Percentiles rank a stretch among this genome's conserved stretches.
Conservation (phyloP, 441 rosid genomes). For the Erodium moschatum region DNA sequence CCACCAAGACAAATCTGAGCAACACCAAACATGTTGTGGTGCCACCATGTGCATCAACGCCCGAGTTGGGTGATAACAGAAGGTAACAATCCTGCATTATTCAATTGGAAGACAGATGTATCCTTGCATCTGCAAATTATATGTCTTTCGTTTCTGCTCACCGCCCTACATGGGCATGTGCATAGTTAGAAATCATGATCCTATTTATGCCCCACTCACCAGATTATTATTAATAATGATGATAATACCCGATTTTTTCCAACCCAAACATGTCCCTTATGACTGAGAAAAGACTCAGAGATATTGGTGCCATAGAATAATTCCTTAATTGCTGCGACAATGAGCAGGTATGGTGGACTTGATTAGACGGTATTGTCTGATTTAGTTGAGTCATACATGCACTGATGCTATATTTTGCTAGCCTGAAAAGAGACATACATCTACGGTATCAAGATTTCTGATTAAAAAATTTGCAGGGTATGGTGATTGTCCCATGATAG, state of each 20-base stretch:
- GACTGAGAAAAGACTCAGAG: slow-evolving; percentile 3
- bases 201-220: slow-evolving; percentile 4
- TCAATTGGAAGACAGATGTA: slow-evolving; percentile 1
- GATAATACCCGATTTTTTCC: background rate
- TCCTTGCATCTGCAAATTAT: no score
- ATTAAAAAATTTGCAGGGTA: background rate
- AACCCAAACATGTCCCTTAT: background rate
- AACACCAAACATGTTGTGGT: slow-evolving; percentile 7
- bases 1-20: slow-evolving; percentile 4
- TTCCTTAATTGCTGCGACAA: no score
- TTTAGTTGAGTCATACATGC: slow-evolving; percentile 6
- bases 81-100: slow-evolving; percentile 11
- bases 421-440: background rate
- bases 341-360: slow-evolving; percentile 1
- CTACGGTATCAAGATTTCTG: slow-evolving; percentile 4
- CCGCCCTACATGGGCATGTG: slow-evolving; percentile 10
- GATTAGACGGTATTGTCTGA: slow-evolving; percentile 5
- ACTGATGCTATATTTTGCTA: background rate
- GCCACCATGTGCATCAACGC: slow-evolving; percentile 11
- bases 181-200: background rate
- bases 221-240: background rate
- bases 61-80: background rate
- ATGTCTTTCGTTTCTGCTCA: background rate
- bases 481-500: slow-evolving; percentile 9
- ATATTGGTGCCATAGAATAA: background rate